A percentile compares a stretch with the other conserved stretches of the same genome.
Evolutionary conservation across 768 basidiomycete species (phyloP).

Genomic region (Hirschioporus abietinus): DNA sequence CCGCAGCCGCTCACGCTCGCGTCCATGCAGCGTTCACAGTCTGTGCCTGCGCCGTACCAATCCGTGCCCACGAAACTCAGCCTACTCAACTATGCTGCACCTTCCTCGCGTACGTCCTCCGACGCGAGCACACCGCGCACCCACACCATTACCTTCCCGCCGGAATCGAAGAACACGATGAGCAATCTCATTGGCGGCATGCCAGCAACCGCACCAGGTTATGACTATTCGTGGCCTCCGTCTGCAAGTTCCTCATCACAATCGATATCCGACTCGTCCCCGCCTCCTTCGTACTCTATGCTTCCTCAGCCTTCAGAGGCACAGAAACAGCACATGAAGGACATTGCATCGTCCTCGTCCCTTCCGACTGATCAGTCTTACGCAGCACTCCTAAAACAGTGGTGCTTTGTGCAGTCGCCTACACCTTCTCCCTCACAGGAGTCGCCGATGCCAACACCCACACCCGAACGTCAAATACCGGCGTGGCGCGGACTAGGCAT

Average conservation of each 20-base stretch:
- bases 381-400: constrained; percentile 57
- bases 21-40: not conserved
- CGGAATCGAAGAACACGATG: not conserved
- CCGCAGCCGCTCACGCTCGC: constrained; percentile 5
- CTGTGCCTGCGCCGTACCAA: constrained; percentile 2
- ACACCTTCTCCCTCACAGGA: not conserved
- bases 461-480: not conserved
- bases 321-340: constrained; percentile 10
- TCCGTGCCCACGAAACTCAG: constrained; percentile 23
- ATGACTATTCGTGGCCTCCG: constrained; percentile 1
- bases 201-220: not conserved
- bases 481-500: not conserved
- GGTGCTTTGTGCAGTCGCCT: constrained; percentile 55
- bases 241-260: constrained; percentile 1
- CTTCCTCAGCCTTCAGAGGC: constrained; percentile 5
- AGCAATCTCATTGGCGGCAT: not conserved
- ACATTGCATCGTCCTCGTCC: constrained; percentile 6
- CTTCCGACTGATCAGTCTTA: constrained; percentile 35
- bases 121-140: constrained; percentile 24
- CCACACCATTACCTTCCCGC: not conserved
- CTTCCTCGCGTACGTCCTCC: constrained; percentile 14
- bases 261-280: constrained; percentile 1
- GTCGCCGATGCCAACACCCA: not conserved
- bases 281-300: constrained; percentile 9
- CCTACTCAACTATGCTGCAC: constrained; percentile 47